Conservation (phyloP, 192 early-diverging fungal species). For the Coemansia biformis region DNA sequence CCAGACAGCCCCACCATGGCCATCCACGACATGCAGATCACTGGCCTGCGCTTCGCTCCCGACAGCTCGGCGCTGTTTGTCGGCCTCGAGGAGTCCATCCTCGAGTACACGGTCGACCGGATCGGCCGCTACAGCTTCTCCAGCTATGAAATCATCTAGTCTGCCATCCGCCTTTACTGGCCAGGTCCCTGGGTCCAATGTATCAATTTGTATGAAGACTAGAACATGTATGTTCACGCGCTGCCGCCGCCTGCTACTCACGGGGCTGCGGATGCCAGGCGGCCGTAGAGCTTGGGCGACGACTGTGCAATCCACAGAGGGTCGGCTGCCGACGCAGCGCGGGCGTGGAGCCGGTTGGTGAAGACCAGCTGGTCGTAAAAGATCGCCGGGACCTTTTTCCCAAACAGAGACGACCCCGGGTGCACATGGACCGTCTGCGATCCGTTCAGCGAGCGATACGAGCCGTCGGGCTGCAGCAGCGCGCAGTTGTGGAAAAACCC, state of each 20-base stretch:
- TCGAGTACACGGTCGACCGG: slow-evolving; percentile 81
- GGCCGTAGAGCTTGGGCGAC: slow-evolving; percentile 69
- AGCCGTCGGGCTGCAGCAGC: slow-evolving; percentile 77
- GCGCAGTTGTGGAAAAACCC: slow-evolving; percentile 92
- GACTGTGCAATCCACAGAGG: slow-evolving; percentile 74
- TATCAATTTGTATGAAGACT: too few species aligned
- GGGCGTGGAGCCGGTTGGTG: slow-evolving; percentile 84
- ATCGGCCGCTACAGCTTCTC: slow-evolving; percentile 74
- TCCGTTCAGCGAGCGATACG: slow-evolving; percentile 61
- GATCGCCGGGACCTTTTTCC: slow-evolving; percentile 68
- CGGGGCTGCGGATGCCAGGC: too few species aligned
- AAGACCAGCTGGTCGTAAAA: slow-evolving; percentile 90
- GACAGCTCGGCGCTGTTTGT: slow-evolving; percentile 83
- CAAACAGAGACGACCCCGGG: slow-evolving; percentile 81
- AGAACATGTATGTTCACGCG: too few species aligned
- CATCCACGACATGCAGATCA: slow-evolving; percentile 69
- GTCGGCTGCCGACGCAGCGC: slow-evolving; percentile 75
- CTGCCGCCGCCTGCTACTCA: too few species aligned
- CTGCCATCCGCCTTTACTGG: too few species aligned
- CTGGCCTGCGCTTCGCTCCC: slow-evolving; percentile 77
- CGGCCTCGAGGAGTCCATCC: slow-evolving; percentile 76
- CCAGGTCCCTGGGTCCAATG: too few species aligned
- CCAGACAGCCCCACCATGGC: slow-evolving; percentile 13
- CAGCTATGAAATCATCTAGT: slow-evolving; percentile 67
- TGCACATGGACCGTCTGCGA: slow-evolving; percentile 78